These are phyloP conservation scores for Hyphopichia homilentoma DNA, from an alignment of 805 yeast species.

Conservation along the genomic window DNA sequence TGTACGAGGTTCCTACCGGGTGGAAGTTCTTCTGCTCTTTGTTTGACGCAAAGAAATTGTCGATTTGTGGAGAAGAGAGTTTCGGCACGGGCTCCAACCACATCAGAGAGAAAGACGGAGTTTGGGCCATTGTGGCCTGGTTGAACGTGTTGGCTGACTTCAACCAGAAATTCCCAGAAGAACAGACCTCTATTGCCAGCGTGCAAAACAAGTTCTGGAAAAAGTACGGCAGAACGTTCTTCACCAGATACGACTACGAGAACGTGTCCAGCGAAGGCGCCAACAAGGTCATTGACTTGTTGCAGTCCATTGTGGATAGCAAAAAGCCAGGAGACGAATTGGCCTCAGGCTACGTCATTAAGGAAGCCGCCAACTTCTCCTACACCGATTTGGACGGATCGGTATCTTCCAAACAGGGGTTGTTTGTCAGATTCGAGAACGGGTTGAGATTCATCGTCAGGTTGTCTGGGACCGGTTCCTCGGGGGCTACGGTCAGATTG, in stretches of 20 bases:
- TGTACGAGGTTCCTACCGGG: constrained; percentile 97
- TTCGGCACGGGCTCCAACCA: constrained; percentile 98
- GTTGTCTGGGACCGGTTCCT: constrained; percentile 94
- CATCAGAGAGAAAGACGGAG: constrained; percentile 94
- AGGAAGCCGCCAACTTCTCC: constrained; percentile 81
- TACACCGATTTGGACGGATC: constrained; percentile 95
- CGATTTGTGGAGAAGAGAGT: constrained; percentile 97
- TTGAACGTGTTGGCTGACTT: constrained; percentile 88
- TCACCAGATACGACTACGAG: constrained; percentile 94
- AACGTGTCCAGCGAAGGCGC: constrained; percentile 78
- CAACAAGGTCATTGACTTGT: constrained; percentile 52
- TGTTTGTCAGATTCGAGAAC: constrained; percentile 72
- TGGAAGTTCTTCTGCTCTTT: constrained; percentile 98
- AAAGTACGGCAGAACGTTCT: constrained; percentile 93
- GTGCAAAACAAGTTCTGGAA: constrained; percentile 87
- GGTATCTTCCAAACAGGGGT: constrained; percentile 83
- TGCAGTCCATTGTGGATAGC: constrained; percentile 25
- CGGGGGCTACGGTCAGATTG: constrained; percentile 94
- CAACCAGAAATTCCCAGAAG: constrained; percentile 50
- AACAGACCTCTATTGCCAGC: constrained; percentile 56
- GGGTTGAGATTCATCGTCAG: constrained; percentile 87
- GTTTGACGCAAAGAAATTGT: constrained; percentile 87
- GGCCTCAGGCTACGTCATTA: constrained; percentile 50
- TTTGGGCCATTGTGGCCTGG: constrained; percentile 98
- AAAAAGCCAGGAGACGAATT: constrained; percentile 44